These are phyloP conservation scores for Pseudozyma tsukubaensis DNA, from an alignment of 1,284 basidiomycete species.

Conservation along the genomic window DNA sequence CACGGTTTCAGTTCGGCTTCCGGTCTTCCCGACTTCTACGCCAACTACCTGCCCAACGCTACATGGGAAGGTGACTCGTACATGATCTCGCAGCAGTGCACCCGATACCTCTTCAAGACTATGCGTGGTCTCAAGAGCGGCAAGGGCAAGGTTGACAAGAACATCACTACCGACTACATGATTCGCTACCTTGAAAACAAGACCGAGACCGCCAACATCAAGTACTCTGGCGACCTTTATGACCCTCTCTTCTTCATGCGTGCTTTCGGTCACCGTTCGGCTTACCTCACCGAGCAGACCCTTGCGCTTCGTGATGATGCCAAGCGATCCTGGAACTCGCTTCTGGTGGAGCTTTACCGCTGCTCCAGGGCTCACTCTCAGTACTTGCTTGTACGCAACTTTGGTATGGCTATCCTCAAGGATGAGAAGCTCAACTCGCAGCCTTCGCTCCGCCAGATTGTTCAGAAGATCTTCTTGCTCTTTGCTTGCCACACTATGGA, in stretches of 20 bases:
- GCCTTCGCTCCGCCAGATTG: conserved; percentile 68
- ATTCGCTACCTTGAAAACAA: conserved; percentile 66
- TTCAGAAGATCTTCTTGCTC: conserved; percentile 65
- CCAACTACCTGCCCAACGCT: conserved; percentile 62
- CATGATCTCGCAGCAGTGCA: conserved; percentile 70
- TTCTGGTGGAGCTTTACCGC: conserved; percentile 69
- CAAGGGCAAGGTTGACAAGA: conserved; percentile 54
- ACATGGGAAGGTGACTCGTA: conserved; percentile 70
- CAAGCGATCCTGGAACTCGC: conserved; percentile 68
- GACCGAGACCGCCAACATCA: conserved; percentile 57
- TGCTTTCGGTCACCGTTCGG: conserved; percentile 70
- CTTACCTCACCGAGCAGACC: conserved; percentile 68
- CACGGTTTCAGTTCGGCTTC: conserved; percentile 68
- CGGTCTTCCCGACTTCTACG: conserved; percentile 62
- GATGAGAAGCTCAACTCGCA: conserved; percentile 67
- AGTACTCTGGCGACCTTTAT: conserved; percentile 59
- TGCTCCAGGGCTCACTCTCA: conserved; percentile 62
- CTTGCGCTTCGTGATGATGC: conserved; percentile 68
- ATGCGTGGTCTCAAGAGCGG: conserved; percentile 62
- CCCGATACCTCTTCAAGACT: conserved; percentile 69
- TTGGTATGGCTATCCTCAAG: conserved; percentile 69
- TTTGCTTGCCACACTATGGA: conserved; percentile 61
- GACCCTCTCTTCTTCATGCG: conserved; percentile 66
- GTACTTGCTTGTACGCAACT: conserved; percentile 68
- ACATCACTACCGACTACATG: conserved; percentile 68